Evolutionary conservation across 768 basidiomycete species (phyloP).

Genomic region (Rubroboletus satanas): DNA sequence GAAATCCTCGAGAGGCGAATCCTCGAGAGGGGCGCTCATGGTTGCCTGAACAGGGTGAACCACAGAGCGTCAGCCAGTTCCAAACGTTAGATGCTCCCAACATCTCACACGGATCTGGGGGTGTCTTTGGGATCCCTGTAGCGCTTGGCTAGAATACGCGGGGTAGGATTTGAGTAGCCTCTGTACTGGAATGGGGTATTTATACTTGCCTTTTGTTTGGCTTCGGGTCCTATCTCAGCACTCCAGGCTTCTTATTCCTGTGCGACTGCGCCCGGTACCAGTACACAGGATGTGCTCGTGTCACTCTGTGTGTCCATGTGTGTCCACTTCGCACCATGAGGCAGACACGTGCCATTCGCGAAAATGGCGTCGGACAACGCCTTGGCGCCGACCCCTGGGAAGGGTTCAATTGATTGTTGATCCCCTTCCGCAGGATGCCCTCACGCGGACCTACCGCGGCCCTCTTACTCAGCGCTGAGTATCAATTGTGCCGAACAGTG

Average conservation of each 20-base stretch:
- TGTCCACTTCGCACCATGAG: background rate
- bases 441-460: background rate
- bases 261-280: slow-evolving; percentile 3
- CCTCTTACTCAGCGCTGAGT: background rate
- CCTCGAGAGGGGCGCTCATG: slow-evolving; percentile 19
- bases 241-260: slow-evolving; percentile 1
- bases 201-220: background rate
- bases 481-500: background rate
- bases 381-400: background rate
- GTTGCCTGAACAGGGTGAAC: background rate
- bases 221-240: background rate
- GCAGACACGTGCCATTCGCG: background rate
- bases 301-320: background rate
- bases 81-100: too few species aligned
- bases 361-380: too few species aligned
- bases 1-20: slow-evolving; percentile 25
- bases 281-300: background rate
- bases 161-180: background rate
- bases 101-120: background rate
- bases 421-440: too few species aligned
- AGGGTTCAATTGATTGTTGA: background rate
- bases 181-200: background rate
- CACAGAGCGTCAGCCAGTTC: background rate
- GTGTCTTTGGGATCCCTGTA: background rate
- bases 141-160: background rate